phyloP scores from a whole-genome alignment of 2,329 filamentous ascomycete genomes.

The Hortaea sp. region DNA sequence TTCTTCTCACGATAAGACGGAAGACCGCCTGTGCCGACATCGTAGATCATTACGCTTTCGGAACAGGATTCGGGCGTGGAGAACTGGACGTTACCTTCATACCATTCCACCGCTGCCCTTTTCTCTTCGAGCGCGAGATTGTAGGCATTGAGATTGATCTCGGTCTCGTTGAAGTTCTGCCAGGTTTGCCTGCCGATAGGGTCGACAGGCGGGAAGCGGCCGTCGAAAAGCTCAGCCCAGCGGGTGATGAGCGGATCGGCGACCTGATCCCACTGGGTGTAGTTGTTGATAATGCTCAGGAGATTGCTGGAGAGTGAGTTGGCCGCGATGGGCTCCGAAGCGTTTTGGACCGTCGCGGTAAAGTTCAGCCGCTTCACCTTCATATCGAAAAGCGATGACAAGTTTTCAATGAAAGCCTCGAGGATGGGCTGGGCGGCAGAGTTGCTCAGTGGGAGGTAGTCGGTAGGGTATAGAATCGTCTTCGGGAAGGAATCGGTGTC shows the following conservation, averaged over 20 bases:
- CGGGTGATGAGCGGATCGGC: constrained; percentile 24
- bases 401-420: constrained; percentile 27
- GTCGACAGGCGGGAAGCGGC: constrained; percentile 32
- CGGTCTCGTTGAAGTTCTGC: constrained; percentile 19
- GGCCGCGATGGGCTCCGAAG: constrained; percentile 16
- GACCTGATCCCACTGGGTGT: constrained; percentile 26
- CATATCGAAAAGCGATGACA: constrained; percentile 29
- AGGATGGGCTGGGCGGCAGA: constrained; percentile 30
- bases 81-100: constrained; percentile 29
- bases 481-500: constrained; percentile 28
- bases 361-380: constrained; percentile 29
- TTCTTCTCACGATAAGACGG: not conserved
- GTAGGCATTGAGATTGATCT: constrained; percentile 10
- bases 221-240: constrained; percentile 27
- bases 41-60: constrained; percentile 32
- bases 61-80: constrained; percentile 30
- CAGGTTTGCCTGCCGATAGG: constrained; percentile 24
- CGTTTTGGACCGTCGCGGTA: constrained; percentile 23
- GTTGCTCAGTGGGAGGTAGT: constrained; percentile 33
- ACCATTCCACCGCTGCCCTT: constrained; percentile 28
- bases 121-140: constrained; percentile 20
- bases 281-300: constrained; percentile 22
- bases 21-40: constrained; percentile 32
- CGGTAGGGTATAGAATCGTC: constrained; percentile 30
- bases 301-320: constrained; percentile 21